Evolutionary conservation across 169 alveolate genomes (phyloP), one percentile per base, ranked within the genome.

Genomic region (Nephromyces sp.): DNA sequence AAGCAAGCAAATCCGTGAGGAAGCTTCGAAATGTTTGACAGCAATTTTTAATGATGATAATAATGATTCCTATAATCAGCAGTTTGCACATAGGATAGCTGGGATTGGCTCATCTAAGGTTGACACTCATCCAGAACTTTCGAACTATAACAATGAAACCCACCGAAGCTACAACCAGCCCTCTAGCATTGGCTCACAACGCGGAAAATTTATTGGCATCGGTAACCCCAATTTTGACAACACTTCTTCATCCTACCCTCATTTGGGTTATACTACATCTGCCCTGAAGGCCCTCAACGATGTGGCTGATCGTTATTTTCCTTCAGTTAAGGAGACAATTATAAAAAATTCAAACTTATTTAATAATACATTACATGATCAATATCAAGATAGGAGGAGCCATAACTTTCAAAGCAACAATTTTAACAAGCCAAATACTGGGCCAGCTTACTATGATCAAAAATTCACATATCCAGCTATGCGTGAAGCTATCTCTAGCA

Each of bases 1-100:
- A 32, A 25, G 5, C 25, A 72, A 72, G 66, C 74, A 63, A 0
- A 73, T 72, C 4, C 32, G 79, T 33, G 79, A 72, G 27, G 79
- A 72, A 43, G 79, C 79, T 22, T 66, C 52, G 31, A 28, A 1
- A 21, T 30, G 65, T 4, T 24, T 63, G 3, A 65, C 62, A 22
- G 62, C 62, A 5, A 21, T 72, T 6, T 72, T 72, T 29, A 35
- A 31, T 53, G 74, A 64, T 27, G 63, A 35, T 43, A 15, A 15
- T n/a, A 43, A 43, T n/a, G 57, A 43, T 15, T 15, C 57, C 25
- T n/a, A n/a, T n/a, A 43, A 43, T 43, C 25, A n/a, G 15, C n/a
- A 15, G 15, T 43, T 43, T 43, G n/a, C n/a, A 15, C 15, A 43
- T 43, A 15, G 57, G 25, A 43, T 43, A 15, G 57, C 15, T 15